These are phyloP conservation scores for Ceriops tagal DNA, from an alignment of 345 rosid genomes.

Conservation along the genomic window DNA sequence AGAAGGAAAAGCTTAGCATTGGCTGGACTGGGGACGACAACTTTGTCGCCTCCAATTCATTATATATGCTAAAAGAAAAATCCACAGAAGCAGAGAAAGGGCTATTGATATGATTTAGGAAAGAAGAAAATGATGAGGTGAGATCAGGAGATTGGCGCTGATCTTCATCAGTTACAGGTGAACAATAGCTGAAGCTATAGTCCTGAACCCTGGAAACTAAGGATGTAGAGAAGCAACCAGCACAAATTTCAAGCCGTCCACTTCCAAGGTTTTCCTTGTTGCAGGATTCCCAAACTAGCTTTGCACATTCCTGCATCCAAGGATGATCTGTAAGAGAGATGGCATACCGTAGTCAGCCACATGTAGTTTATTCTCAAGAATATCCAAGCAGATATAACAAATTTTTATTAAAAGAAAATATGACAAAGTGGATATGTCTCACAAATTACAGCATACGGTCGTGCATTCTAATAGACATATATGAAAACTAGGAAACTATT, in stretches of 20 bases:
- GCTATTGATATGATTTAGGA: slow-evolving; percentile 28
- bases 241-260: slow-evolving; percentile 37
- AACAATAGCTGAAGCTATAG: slow-evolving; percentile 50
- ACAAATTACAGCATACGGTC: too few relatives aligned
- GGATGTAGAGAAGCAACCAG: slow-evolving; percentile 40
- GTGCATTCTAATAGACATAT: too few relatives aligned
- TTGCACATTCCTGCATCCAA: slow-evolving; percentile 57
- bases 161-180: slow-evolving; percentile 17
- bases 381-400: background rate
- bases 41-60: slow-evolving; percentile 34
- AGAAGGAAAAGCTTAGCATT: slow-evolving; percentile 71
- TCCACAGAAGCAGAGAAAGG: slow-evolving; percentile 34
- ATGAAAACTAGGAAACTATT: too few relatives aligned
- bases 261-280: slow-evolving; percentile 28
- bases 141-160: slow-evolving; percentile 31
- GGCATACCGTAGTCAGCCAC: background rate
- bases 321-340: slow-evolving; percentile 49
- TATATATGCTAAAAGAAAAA: slow-evolving; percentile 51
- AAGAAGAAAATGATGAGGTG: slow-evolving; percentile 57
- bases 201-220: slow-evolving; percentile 43
- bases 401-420: background rate
- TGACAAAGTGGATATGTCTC: too few relatives aligned
- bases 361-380: background rate
- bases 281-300: slow-evolving; percentile 32
- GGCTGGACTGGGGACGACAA: slow-evolving; percentile 45